A percentile compares a stretch with the other conserved stretches of the same genome.
Conservation (phyloP, 2,329 filamentous ascomycete genomes). For the Aureobasidium subglaciale region DNA sequence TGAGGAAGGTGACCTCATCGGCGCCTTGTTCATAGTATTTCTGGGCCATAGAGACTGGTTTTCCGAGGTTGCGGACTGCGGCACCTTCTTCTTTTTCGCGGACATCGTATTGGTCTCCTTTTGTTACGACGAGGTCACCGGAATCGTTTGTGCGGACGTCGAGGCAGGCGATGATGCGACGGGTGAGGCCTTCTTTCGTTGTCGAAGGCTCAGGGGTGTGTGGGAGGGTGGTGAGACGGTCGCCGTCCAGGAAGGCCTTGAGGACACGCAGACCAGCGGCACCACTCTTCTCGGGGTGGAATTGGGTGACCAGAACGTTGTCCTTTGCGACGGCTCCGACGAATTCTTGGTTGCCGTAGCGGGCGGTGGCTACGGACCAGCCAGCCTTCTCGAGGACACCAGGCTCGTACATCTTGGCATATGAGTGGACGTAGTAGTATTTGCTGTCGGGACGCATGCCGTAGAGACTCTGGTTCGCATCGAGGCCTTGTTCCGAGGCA, state of each 20-base stretch:
- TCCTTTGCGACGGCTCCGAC: slow-evolving; percentile 80
- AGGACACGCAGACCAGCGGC: slow-evolving; percentile 78
- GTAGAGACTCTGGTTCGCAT: slow-evolving; percentile 56
- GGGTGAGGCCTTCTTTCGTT: slow-evolving; percentile 66
- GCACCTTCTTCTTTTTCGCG: slow-evolving; percentile 68
- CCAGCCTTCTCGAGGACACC: slow-evolving; percentile 72
- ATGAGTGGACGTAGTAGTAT: slow-evolving; percentile 98
- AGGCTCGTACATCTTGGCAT: slow-evolving; percentile 68
- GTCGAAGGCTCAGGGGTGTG: slow-evolving; percentile 26
- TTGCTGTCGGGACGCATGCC: slow-evolving; percentile 75
- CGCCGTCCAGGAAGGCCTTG: slow-evolving; percentile 76
- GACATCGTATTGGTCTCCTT: slow-evolving; percentile 98
- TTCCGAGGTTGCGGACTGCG: slow-evolving; percentile 83
- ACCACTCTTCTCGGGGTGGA: slow-evolving; percentile 96
- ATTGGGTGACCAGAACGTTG: slow-evolving; percentile 87
- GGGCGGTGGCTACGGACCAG: slow-evolving; percentile 86
- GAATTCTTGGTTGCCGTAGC: slow-evolving; percentile 83
- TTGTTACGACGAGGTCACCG: slow-evolving; percentile 93
- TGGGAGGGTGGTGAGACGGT: slow-evolving; percentile 49
- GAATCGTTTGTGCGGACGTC: slow-evolving; percentile 92
- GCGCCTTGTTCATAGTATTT: slow-evolving; percentile 95
- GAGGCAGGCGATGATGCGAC: slow-evolving; percentile 88
- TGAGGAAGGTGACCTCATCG: slow-evolving; percentile 94
- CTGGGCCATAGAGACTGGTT: slow-evolving; percentile 89
- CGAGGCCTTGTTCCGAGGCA: slow-evolving; percentile 33